Conservation (phyloP, 305 asterid species). For the Rubia tinctorum region DNA sequence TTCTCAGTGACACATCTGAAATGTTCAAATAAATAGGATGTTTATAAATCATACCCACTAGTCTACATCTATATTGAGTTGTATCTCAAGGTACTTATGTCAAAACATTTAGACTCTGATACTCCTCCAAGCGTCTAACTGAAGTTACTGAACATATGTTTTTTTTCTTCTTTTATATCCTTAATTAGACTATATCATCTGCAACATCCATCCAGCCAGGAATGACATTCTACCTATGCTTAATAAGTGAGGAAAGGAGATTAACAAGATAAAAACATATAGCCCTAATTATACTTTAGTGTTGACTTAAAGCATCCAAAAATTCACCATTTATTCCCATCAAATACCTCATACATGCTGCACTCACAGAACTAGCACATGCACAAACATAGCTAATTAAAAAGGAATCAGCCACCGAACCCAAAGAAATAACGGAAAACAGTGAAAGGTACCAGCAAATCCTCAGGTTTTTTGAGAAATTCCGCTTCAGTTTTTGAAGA, state of each 20-base stretch:
- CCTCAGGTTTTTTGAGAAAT: constrained; percentile 77
- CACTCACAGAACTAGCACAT: background rate
- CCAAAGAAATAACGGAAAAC: constrained; percentile 2
- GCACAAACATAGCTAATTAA: background rate
- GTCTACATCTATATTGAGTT: background rate
- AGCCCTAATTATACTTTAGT: background rate
- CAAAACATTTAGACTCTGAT: background rate
- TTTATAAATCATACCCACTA: background rate
- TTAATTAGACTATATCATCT: background rate
- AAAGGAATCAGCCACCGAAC: background rate
- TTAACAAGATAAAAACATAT: background rate
- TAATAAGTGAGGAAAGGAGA: background rate
- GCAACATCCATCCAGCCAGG: background rate
- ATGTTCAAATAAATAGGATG: background rate
- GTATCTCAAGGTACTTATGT: background rate
- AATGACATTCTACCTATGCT: background rate
- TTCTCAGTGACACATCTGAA: background rate
- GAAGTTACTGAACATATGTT: background rate
- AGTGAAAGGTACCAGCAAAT: constrained; percentile 66
- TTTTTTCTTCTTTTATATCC: background rate
- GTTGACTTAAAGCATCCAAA: background rate
- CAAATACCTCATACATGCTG: background rate
- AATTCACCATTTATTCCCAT: background rate
- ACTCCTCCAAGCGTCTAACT: background rate
- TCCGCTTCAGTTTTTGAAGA: constrained; percentile 67